Conservation (phyloP, 305 asterid species). For the Fraxinus platypoda region DNA sequence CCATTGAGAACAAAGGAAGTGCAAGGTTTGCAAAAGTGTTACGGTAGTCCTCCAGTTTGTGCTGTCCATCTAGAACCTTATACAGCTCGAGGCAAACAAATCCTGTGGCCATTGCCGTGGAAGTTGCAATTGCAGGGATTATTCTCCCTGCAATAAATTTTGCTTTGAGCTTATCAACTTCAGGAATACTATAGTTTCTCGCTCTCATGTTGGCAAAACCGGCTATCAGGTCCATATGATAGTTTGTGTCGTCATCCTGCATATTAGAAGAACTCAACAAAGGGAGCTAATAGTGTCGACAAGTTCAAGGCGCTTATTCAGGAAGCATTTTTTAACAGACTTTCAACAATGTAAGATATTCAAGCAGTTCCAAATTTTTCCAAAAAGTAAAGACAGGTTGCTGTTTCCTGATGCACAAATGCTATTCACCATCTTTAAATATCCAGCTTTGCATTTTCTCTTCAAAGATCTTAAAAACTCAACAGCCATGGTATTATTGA, state of each 20-base stretch:
- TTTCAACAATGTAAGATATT: neutral
- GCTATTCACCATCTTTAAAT: neutral
- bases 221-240: constrained; percentile 54
- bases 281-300: neutral
- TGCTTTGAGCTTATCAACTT: constrained; percentile 57
- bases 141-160: constrained; percentile 57
- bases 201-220: constrained; percentile 64
- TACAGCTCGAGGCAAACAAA: constrained; percentile 59
- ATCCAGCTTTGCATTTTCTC: neutral
- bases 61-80: constrained; percentile 45
- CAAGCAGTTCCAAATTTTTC: neutral
- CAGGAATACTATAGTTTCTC: constrained; percentile 55
- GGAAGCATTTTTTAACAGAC: neutral
- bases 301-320: neutral
- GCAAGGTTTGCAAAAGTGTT: constrained; percentile 61
- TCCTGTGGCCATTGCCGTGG: constrained; percentile 63
- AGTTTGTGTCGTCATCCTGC: constrained; percentile 57
- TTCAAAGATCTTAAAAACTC: neutral
- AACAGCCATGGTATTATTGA: neutral
- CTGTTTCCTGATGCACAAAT: neutral
- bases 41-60: constrained; percentile 52
- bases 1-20: constrained; percentile 53
- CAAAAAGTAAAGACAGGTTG: neutral
- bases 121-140: constrained; percentile 61
- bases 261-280: constrained; percentile 16